Evolutionary conservation across 2,329 filamentous ascomycete species (phyloP), one percentile per base, ranked within the genome.

Genomic region (Xylariaceae sp.): DNA sequence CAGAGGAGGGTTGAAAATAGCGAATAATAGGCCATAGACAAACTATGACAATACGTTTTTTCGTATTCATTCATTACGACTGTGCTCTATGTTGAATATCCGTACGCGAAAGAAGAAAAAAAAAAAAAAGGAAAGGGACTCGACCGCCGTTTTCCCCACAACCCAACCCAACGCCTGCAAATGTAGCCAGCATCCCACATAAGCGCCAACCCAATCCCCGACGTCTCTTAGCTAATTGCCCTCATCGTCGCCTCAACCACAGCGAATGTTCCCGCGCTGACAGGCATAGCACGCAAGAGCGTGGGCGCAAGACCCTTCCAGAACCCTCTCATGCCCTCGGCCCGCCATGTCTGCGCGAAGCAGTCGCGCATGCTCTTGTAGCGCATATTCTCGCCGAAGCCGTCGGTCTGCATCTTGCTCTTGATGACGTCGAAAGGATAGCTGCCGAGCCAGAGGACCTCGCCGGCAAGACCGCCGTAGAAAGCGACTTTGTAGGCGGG

Each of bases 331-430:
- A 84, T 67, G 0, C 94, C 94, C 73, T 95, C 91, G 4, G 74
- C 77, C 57, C 80, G 80, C 76, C 81, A 95, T 1, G 87, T 95
- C 78, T 95, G 84, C 56, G 78, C 80, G 72, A 97, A 95, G 75
- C 89, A 95, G 73, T 95, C 88, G 50, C 86, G 81, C 92, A 96
- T 96, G 53, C 77, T 86, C 70, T 76, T 82, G 74, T 88, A 99
- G 69, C 80, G 80, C 76, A 86, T 84, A 60, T 80, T 74, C 47
- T 71, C 58, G 3, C 89, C 90, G 69, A 96, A 94, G 0, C 89
- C 91, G 74, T 99, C 94, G 55, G 87, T 96, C 81, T 99, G 94
- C 92, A 97, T 96, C 83, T 96, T 97, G 74, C 90, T 96, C 87
- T 99, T 99, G 74, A 99, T 75, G 31, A 99, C 92, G 73, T 99